phyloP scores from a whole-genome alignment of 2,329 filamentous ascomycete species.

The Xylariaceae sp. region DNA sequence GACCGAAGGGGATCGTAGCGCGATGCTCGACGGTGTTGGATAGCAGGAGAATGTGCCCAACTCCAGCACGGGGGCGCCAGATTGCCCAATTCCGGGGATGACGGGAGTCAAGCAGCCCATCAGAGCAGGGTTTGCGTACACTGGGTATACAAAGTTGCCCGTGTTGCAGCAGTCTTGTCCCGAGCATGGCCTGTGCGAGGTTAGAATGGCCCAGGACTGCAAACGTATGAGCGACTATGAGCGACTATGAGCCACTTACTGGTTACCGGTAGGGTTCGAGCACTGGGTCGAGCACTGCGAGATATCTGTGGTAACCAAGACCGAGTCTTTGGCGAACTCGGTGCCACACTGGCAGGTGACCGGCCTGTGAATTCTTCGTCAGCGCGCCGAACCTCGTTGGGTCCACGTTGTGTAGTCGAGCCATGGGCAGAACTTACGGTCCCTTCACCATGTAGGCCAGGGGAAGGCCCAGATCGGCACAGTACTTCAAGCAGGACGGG shows the following conservation, averaged over 20 bases:
- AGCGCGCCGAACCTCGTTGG: too few relatives aligned
- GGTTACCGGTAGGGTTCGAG: not conserved
- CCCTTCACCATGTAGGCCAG: constrained; percentile 9
- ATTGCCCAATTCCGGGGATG: constrained; percentile 23
- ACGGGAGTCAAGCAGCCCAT: constrained; percentile 40
- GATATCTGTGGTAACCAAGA: not conserved
- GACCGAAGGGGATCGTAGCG: constrained; percentile 1
- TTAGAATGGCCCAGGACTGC: not conserved
- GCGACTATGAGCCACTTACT: constrained; percentile 4
- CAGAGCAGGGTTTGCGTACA: constrained; percentile 46
- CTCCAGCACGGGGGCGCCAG: constrained; percentile 1
- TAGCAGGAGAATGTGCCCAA: constrained; percentile 20
- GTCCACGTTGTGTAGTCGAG: too few relatives aligned
- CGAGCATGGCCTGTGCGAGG: constrained; percentile 18
- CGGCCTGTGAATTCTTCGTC: not conserved
- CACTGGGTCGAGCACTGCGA: constrained; percentile 6
- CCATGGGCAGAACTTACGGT: constrained; percentile 6
- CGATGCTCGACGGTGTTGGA: constrained; percentile 13
- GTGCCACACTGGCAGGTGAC: constrained; percentile 13
- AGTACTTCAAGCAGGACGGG: constrained; percentile 11
- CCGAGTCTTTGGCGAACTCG: constrained; percentile 6
- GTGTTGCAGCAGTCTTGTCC: constrained; percentile 22
- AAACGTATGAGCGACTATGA: too few relatives aligned
- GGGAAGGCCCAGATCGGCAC: constrained; percentile 15
- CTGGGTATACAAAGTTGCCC: constrained; percentile 32